phyloP scores from a whole-genome alignment of 371 early-diverging fungal species.

The Mucor circinelloides region DNA sequence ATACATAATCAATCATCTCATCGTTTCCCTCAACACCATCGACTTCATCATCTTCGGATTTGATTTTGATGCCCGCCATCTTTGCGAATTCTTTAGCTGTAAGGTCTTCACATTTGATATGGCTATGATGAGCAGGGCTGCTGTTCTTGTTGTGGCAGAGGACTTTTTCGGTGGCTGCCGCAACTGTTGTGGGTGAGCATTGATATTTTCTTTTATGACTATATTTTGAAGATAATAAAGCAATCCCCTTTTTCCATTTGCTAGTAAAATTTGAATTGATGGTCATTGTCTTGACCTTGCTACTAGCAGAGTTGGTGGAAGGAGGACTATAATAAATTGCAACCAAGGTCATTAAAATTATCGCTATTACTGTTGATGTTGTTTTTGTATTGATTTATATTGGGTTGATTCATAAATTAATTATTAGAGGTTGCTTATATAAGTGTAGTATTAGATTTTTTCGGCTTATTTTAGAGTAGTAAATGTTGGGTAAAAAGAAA shows the following conservation, averaged over 20 bases:
- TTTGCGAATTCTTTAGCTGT: slow-evolving; percentile 53
- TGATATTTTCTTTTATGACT: slow-evolving; percentile 4
- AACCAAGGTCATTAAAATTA: slow-evolving; percentile 26
- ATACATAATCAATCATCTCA: not conserved
- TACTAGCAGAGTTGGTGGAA: not conserved
- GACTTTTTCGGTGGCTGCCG: slow-evolving; percentile 48
- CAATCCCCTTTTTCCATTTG: slow-evolving; percentile 29
- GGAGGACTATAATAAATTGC: slow-evolving; percentile 22
- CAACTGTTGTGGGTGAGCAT: slow-evolving; percentile 21
- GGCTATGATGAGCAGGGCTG: not conserved
- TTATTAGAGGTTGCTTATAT: not conserved
- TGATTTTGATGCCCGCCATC: slow-evolving; percentile 44
- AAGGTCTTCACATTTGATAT: slow-evolving; percentile 41
- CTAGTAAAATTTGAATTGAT: slow-evolving; percentile 4
- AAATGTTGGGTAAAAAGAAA: slow-evolving; percentile 1
- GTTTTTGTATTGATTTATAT: not conserved
- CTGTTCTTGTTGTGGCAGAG: slow-evolving; percentile 22
- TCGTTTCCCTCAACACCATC: not conserved
- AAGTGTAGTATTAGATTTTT: not conserved
- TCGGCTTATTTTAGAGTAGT: not conserved
- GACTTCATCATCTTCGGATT: slow-evolving; percentile 8
- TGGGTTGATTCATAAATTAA: slow-evolving; percentile 21
- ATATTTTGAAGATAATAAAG: slow-evolving; percentile 17
- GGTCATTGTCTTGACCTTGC: not conserved
- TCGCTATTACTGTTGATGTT: not conserved